Conservation (phyloP, 805 yeast species). For the Pichia ethanolica region DNA sequence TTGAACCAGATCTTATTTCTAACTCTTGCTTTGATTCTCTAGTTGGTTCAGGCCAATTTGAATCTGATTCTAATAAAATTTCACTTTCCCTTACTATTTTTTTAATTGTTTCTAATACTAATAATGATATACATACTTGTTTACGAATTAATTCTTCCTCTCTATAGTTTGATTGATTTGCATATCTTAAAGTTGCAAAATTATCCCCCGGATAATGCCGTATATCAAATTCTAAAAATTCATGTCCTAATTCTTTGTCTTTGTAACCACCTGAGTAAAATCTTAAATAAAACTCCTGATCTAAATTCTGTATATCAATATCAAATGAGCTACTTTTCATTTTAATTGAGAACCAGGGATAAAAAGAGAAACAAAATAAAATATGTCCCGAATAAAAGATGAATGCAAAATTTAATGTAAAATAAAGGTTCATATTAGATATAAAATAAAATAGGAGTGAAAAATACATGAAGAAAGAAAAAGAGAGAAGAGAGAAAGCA, state of each 20-base stretch:
- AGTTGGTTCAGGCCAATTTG: conserved; percentile 34
- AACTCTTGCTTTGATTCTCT: conserved; percentile 36
- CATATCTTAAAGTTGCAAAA: conserved; percentile 26
- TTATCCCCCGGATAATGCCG: conserved; percentile 9
- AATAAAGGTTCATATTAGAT: too few species aligned
- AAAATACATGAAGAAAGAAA: too few species aligned
- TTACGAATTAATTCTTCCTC: conserved; percentile 35
- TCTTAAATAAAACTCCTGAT: conserved; percentile 28
- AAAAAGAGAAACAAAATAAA: too few species aligned
- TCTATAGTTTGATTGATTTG: conserved; percentile 40
- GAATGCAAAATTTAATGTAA: too few species aligned
- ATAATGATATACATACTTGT: conserved; percentile 28
- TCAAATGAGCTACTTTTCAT: not conserved
- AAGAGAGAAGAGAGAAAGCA: too few species aligned
- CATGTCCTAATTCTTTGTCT: conserved; percentile 33
- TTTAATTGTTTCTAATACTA: conserved; percentile 30
- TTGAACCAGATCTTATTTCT: conserved; percentile 31
- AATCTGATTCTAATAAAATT: conserved; percentile 32
- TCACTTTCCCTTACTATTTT: conserved; percentile 32
- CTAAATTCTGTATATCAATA: not conserved
- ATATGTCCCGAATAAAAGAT: too few species aligned
- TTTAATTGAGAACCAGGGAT: too few species aligned
- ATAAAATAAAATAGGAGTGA: too few species aligned
- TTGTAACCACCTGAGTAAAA: conserved; percentile 31
- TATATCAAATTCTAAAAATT: conserved; percentile 30